Evolutionary conservation across 164 flowering plant genomes (phyloP).

Genomic region (Hamamelis virginiana): DNA sequence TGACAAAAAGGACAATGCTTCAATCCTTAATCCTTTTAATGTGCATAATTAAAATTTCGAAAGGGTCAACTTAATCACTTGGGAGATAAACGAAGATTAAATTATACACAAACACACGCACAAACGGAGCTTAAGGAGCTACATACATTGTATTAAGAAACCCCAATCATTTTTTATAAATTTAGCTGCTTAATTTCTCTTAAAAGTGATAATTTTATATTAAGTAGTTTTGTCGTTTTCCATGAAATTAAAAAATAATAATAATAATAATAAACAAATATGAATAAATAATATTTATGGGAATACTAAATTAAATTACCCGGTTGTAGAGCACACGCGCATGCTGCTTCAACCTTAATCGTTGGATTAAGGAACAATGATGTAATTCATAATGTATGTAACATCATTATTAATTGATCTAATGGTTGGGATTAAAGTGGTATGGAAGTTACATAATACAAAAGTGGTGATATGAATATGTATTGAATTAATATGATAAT

Average conservation of each 20-base stretch:
- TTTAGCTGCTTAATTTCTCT: conserved; percentile 15
- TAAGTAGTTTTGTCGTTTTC: conserved; percentile 24
- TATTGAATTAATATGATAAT: not conserved
- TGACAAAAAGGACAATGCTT: too few species aligned
- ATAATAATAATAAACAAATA: not conserved
- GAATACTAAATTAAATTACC: not conserved
- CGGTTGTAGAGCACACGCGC: not conserved
- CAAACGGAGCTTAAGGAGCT: conserved; percentile 2
- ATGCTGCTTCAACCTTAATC: conserved; percentile 8
- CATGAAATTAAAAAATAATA: not conserved
- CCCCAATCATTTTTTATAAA: not conserved
- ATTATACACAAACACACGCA: too few species aligned
- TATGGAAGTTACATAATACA: not conserved
- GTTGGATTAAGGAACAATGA: conserved; percentile 14
- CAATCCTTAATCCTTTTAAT: too few species aligned
- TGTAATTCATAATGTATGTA: not conserved
- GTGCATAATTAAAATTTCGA: too few species aligned
- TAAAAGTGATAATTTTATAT: conserved; percentile 2
- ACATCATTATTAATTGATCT: conserved; percentile 12
- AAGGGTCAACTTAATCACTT: too few species aligned
- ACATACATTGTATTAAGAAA: conserved; percentile 28
- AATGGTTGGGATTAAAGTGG: conserved; percentile 3
- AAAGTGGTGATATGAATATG: not conserved
- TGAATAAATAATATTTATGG: not conserved
- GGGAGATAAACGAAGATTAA: too few species aligned